Evolutionary conservation across 2,329 filamentous ascomycete genomes (phyloP).

Genomic region (Colletotrichum lupini): DNA sequence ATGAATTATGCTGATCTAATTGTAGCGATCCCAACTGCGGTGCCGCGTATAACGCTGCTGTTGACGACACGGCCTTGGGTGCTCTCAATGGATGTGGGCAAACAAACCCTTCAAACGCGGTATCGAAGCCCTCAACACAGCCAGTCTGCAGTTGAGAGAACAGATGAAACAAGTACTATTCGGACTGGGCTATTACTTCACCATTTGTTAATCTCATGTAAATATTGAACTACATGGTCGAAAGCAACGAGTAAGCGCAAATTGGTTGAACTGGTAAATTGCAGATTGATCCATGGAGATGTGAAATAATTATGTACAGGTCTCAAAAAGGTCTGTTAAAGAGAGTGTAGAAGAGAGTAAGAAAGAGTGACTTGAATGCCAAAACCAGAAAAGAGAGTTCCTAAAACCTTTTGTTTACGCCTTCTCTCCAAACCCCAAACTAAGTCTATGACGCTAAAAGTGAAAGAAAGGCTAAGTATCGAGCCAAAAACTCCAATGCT

Average conservation of each 20-base stretch:
- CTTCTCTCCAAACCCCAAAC: not conserved
- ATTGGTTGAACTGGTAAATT: not conserved
- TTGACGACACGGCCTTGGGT: slow-evolving; percentile 55
- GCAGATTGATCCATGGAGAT: not conserved
- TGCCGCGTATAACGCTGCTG: slow-evolving; percentile 52
- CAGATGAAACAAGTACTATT: too few relatives aligned
- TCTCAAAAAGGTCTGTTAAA: not conserved
- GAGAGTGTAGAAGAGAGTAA: not conserved
- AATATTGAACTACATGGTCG: too few relatives aligned
- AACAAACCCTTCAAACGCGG: slow-evolving; percentile 46
- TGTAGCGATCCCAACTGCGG: slow-evolving; percentile 60
- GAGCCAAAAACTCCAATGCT: not conserved
- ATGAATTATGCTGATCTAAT: not conserved
- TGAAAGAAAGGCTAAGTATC: not conserved
- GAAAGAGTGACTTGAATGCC: not conserved
- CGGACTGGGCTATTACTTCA: too few relatives aligned
- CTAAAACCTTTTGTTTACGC: not conserved
- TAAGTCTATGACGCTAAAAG: not conserved
- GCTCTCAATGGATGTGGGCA: slow-evolving; percentile 46
- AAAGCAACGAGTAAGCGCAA: too few relatives aligned
- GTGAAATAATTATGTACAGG: not conserved
- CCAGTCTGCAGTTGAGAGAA: slow-evolving; percentile 40
- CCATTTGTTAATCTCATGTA: too few relatives aligned
- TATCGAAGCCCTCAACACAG: slow-evolving; percentile 39
- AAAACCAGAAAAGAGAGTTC: not conserved